Conservation (phyloP, 2,329 filamentous ascomycete genomes). For the Talaromyces sp. region DNA sequence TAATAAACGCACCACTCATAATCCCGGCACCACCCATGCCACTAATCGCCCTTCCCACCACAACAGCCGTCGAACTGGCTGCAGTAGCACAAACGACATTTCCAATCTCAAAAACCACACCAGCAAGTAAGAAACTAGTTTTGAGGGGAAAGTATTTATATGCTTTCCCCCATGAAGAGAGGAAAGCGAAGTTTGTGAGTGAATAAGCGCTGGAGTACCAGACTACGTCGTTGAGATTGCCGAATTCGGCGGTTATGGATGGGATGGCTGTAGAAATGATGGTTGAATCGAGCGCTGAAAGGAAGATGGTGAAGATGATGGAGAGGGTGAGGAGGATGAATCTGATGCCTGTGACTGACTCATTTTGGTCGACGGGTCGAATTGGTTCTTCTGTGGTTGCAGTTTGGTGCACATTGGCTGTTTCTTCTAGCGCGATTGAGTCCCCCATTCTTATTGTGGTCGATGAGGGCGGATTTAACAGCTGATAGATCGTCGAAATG, state of each 20-base stretch:
- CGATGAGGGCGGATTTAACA: background rate
- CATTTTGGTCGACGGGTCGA: background rate
- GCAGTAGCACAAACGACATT: slow-evolving; percentile 40
- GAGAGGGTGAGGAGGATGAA: slow-evolving; percentile 8
- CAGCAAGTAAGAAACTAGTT: slow-evolving; percentile 19
- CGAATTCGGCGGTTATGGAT: slow-evolving; percentile 28
- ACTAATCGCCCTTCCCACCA: slow-evolving; percentile 39
- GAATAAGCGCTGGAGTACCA: slow-evolving; percentile 41
- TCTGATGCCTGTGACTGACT: slow-evolving; percentile 1
- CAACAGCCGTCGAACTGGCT: slow-evolving; percentile 34
- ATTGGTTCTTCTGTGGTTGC: background rate
- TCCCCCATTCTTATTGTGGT: background rate
- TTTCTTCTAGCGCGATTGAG: background rate
- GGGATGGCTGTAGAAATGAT: slow-evolving; percentile 37
- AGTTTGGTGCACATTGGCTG: background rate
- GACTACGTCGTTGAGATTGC: slow-evolving; percentile 32
- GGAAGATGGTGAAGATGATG: slow-evolving; percentile 16
- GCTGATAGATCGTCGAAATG: background rate
- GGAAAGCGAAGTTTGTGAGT: slow-evolving; percentile 36
- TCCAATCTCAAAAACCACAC: slow-evolving; percentile 39
- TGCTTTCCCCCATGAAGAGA: slow-evolving; percentile 47
- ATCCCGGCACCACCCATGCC: slow-evolving; percentile 39
- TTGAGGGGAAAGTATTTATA: slow-evolving; percentile 45
- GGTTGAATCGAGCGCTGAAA: slow-evolving; percentile 19
- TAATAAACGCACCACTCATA: slow-evolving; percentile 30